A percentile compares a stretch with the other conserved stretches of the same genome.
These are phyloP conservation scores for Lactarius indigo DNA, from an alignment of 768 basidiomycete genomes.

Conservation along the genomic window DNA sequence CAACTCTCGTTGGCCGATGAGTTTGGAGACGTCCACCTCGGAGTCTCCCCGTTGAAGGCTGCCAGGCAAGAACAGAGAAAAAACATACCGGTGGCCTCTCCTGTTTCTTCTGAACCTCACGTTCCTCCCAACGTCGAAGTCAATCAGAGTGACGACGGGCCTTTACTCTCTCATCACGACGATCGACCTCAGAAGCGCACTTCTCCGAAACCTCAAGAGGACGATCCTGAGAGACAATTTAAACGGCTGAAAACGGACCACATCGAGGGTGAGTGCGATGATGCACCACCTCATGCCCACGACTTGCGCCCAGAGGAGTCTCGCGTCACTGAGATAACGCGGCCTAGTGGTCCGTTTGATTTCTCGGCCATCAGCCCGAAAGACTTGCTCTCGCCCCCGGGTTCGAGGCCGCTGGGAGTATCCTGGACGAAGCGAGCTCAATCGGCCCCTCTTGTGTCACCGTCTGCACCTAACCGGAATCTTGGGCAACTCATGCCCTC, in stretches of 20 bases:
- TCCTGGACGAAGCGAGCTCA: constrained; percentile 19
- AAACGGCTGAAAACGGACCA: constrained; percentile 17
- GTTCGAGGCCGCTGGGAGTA: neutral
- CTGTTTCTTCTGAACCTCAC: neutral
- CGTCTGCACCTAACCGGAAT: constrained; percentile 10
- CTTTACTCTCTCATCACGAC: constrained; percentile 12
- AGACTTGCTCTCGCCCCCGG: neutral
- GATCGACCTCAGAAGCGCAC: constrained; percentile 13
- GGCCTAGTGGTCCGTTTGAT: constrained; percentile 23
- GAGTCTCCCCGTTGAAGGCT: constrained; percentile 21
- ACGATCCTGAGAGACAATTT: neutral
- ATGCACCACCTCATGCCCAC: neutral
- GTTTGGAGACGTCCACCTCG: constrained; percentile 12
- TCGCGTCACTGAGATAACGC: constrained; percentile 3
- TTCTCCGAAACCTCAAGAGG: constrained; percentile 3
- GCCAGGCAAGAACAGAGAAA: constrained; percentile 18
- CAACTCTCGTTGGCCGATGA: constrained; percentile 18
- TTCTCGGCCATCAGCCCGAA: constrained; percentile 15
- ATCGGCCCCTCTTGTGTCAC: constrained; percentile 21
- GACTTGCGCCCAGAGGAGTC: constrained; percentile 1
- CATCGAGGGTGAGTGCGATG: constrained; percentile 2
- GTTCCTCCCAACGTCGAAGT: neutral
- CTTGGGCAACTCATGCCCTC: constrained; percentile 18
- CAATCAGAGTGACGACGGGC: constrained; percentile 11
- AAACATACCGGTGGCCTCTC: neutral